Base-by-base conservation (phyloP, 2,329 filamentous ascomycete genomes). In the Thielaviopsis musarum region DNA sequence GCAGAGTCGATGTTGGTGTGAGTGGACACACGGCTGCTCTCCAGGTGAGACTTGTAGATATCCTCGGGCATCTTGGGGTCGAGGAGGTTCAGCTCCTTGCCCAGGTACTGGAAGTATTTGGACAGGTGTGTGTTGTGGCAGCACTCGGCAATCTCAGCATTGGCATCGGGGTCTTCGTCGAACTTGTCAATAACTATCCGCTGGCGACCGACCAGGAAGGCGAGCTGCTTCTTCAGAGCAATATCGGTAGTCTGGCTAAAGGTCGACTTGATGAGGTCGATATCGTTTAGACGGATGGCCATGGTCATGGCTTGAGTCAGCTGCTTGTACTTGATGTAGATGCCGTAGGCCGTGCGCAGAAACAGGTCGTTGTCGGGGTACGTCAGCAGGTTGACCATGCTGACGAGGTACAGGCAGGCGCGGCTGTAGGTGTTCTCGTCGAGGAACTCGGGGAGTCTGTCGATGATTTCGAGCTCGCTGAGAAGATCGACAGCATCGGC, bases 11-110 rank as follows among this genome's bases (percentile, higher is more conserved):
- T 82, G 69, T 96, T 96, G 12, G 91, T 96, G 73, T 95, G 81
- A 41, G 90, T 91, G 24, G 89, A 88, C 58, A 94, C 93, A 63
- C 94, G 83, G 66, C 85, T 95, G 74, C 88, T 97, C 73, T 98
- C 93, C 5, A 98, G 80, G 72, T 98, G 93, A 68, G 90, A 95
- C 77, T 98, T 98, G 80, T 98, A 98, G 67, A 98, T 98, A 67
- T 98, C 94, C 69, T 98, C 93, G 0, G 91, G 94, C 52, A 88
- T 88, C 76, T 96, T 97, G 41, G 93, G 93, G 64, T 98, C 93
- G 51, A 97, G 77, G 57, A 98, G 91, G 71, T 98, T 97, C 58
- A 98, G 79, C 70, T 98, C 93, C 73, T 96, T 96, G 61, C 85
- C 94, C 34, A 98, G 77, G 5, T 87, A 82, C 72, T 95, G 95